Conservation (phyloP, 2,329 filamentous ascomycete species). For the Byssothecium circinans region DNA sequence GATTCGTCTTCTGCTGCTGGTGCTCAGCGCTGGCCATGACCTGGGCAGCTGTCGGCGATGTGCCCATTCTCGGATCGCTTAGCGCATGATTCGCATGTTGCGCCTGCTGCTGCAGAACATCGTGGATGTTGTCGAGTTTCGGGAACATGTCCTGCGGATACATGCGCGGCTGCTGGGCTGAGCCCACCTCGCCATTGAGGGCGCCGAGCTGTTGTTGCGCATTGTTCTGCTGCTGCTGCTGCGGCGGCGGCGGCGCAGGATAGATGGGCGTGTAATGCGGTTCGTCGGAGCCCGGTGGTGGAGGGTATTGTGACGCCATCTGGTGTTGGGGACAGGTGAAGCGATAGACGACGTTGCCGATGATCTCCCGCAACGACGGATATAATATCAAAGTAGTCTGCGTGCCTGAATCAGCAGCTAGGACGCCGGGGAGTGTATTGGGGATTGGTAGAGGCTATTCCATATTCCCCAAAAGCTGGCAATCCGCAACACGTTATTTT, state of each 20-base stretch:
- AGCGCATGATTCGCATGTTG: slow-evolving; percentile 40
- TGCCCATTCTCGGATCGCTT: slow-evolving; percentile 25
- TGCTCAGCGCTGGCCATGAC: no score
- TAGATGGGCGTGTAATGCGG: slow-evolving; percentile 41
- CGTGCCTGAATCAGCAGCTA: no score
- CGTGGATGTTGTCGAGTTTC: slow-evolving; percentile 42
- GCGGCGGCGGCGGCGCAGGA: slow-evolving; percentile 16
- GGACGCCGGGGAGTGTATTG: no score
- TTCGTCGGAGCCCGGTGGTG: slow-evolving; percentile 28
- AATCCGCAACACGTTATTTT: neutral
- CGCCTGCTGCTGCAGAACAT: slow-evolving; percentile 42
- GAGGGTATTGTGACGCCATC: slow-evolving; percentile 27
- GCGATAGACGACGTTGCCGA: slow-evolving; percentile 9
- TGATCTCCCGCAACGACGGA: slow-evolving; percentile 19
- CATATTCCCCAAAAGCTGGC: neutral
- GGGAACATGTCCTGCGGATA: slow-evolving; percentile 34
- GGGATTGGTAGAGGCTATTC: no score
- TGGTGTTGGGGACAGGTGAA: neutral
- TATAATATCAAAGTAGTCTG: neutral
- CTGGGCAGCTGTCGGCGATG: slow-evolving; percentile 11
- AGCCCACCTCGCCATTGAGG: neutral
- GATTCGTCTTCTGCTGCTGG: slow-evolving; percentile 38
- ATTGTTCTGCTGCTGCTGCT: neutral
- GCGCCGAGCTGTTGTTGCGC: slow-evolving; percentile 10
- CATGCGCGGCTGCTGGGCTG: slow-evolving; percentile 21